phyloP scores from a whole-genome alignment of 345 rosid species.

The Bruguiera gymnorhiza region DNA sequence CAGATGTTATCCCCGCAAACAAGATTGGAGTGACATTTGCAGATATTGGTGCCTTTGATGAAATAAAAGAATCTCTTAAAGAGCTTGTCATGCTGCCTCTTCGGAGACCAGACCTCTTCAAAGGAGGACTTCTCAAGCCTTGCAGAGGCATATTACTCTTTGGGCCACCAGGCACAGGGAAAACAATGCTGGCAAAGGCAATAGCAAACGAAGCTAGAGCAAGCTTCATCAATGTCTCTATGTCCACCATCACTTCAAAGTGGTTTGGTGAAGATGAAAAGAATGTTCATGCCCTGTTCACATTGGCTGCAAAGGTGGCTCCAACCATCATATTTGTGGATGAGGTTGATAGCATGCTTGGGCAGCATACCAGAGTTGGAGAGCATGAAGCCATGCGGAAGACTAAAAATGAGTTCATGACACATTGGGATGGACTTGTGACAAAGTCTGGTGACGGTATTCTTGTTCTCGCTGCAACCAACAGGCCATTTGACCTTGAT shows the following conservation, averaged over 20 bases:
- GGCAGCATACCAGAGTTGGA: slow-evolving; percentile 89
- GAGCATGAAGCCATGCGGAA: slow-evolving; percentile 99
- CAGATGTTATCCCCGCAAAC: slow-evolving; percentile 91
- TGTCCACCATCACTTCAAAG: slow-evolving; percentile 98
- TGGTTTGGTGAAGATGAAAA: slow-evolving; percentile 99
- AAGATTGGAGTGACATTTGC: slow-evolving; percentile 97
- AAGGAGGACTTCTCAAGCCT: slow-evolving; percentile 94
- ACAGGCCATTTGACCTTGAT: slow-evolving; percentile 98
- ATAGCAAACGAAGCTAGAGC: slow-evolving; percentile 99
- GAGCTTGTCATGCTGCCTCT: slow-evolving; percentile 99
- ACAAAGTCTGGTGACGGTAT: slow-evolving; percentile 79
- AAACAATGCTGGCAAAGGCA: slow-evolving; percentile 99
- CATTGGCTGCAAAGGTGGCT: slow-evolving; percentile 92
- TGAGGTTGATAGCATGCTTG: slow-evolving; percentile 99
- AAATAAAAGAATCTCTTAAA: slow-evolving; percentile 89
- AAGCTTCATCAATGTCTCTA: slow-evolving; percentile 95
- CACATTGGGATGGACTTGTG: slow-evolving; percentile 97
- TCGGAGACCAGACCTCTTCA: slow-evolving; percentile 90
- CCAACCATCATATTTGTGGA: slow-evolving; percentile 96
- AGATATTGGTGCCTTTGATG: slow-evolving; percentile 89
- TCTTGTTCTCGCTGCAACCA: slow-evolving; percentile 98
- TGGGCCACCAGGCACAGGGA: slow-evolving; percentile 99
- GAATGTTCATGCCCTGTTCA: slow-evolving; percentile 84
- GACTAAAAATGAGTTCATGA: slow-evolving; percentile 96
- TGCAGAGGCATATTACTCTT: slow-evolving; percentile 93